Evolutionary conservation across 495 filamentous ascomycete species (phyloP).

Genomic region (Aspergillus avenaceus): DNA sequence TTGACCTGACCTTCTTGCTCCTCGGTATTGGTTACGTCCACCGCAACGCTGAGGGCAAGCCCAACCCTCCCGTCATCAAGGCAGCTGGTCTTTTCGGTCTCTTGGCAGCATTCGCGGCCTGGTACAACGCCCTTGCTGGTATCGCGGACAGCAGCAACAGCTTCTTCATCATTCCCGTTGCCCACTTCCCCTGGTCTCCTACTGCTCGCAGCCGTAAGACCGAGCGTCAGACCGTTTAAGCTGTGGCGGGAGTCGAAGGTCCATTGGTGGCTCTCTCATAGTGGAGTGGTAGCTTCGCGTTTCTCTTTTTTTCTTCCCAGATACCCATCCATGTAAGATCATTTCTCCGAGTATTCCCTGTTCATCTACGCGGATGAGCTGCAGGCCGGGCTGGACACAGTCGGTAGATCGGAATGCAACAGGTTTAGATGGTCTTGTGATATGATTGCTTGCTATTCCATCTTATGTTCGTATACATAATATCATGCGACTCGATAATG

Average conservation of each 20-base stretch:
- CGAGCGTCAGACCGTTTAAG: slow-evolving; percentile 38
- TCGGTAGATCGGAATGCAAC: neutral
- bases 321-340: slow-evolving; percentile 34
- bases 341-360: slow-evolving; percentile 4
- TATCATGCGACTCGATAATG: slow-evolving; percentile 1
- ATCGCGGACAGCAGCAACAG: slow-evolving; percentile 81
- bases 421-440: slow-evolving; percentile 1
- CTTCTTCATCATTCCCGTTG: slow-evolving; percentile 94
- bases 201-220: slow-evolving; percentile 63
- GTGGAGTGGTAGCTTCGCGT: neutral
- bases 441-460: neutral
- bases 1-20: slow-evolving; percentile 88
- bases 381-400: neutral
- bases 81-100: slow-evolving; percentile 87
- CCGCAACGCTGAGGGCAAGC: slow-evolving; percentile 31
- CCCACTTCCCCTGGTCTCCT: slow-evolving; percentile 96
- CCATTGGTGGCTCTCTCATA: neutral
- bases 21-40: slow-evolving; percentile 73
- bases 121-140: slow-evolving; percentile 97
- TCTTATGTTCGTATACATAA: neutral
- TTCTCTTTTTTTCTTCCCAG: slow-evolving; percentile 19
- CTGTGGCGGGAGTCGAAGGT: neutral
- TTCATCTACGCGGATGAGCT: too few relatives aligned
- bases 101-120: slow-evolving; percentile 83
- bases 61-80: slow-evolving; percentile 56